Conservation (phyloP, 306 rosid species). For the Chamaecrista fasciculata region DNA sequence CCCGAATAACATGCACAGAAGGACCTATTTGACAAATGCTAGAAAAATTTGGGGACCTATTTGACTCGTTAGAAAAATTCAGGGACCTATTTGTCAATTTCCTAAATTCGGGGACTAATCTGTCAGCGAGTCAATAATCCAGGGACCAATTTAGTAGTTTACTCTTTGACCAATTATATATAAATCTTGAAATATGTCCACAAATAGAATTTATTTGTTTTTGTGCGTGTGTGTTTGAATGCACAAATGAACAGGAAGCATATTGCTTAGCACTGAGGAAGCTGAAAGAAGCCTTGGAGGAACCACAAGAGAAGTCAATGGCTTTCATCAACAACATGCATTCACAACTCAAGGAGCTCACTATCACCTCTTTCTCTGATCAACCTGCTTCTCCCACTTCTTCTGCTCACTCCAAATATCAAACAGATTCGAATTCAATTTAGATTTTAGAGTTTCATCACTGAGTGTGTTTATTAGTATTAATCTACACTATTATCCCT, state of each 20-base stretch:
- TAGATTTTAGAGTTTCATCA: slow-evolving; percentile 17
- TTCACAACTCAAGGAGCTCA: slow-evolving; percentile 62
- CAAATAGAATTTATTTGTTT: no score
- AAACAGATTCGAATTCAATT: slow-evolving; percentile 24
- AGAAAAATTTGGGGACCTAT: no score
- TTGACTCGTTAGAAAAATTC: no score
- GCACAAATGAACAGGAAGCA: slow-evolving; percentile 50
- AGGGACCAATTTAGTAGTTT: no score
- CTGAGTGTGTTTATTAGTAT: slow-evolving; percentile 9
- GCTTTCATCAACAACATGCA: slow-evolving; percentile 76
- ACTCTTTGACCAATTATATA: no score
- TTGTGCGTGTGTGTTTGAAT: no score
- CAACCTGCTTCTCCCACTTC: slow-evolving; percentile 32
- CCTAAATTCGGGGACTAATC: no score
- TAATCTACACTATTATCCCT: not conserved
- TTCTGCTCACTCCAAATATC: slow-evolving; percentile 36
- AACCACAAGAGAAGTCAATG: slow-evolving; percentile 69
- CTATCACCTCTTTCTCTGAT: slow-evolving; percentile 19
- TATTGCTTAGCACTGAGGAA: slow-evolving; percentile 68
- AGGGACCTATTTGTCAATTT: no score
- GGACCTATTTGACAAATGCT: no score
- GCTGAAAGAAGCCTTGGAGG: slow-evolving; percentile 83
- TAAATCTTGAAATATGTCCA: no score
- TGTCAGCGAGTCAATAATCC: no score
- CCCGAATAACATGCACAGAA: no score